Base-by-base conservation (phyloP, 345 rosid species). In the Camelina laxa region DNA sequence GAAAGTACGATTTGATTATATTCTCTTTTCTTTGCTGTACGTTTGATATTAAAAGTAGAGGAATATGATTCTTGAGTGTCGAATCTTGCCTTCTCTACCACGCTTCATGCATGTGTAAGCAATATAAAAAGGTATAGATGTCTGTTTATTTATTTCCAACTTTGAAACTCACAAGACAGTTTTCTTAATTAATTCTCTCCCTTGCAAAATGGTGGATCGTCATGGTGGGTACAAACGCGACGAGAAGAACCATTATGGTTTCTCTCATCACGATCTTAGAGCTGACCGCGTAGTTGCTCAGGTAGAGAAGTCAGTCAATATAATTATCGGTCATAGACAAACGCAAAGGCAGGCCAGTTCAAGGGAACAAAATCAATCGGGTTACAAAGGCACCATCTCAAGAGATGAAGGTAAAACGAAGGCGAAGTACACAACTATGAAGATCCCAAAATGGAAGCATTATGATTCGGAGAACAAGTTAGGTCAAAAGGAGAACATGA, bases 31-130 rank as follows among this genome's bases (percentile, higher is more conserved):
- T 31, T 66, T 13, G 48, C n/a, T 51, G 27, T 19, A 20, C 56
- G 56, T 19, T 12, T 14, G 15, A 35, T 42, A 65, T 17, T 35
- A 35, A 19, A 35, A 67, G 60, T 51, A 44, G 49, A 53, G 9
- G 60, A 67, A 67, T 67, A 67, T 20, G 72, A 53, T 67, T 67
- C 72, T 67, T 66, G 60, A 16, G 59, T 66, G 19, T 66, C 20
- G 58, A 66, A 66, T 50, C 17, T 66, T 49, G 17, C 58, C 19
- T 65, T 31, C 59, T 50, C 59, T 66, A 50, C 30, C 35, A 51
- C 20, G 49, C 22, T 53, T 67, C 9, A 35, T 51, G 24, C 30
- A 27, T 51, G 48, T 67, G n/a, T 51, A 53, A 20, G 22, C 60
- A 67, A 16, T 19, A 48, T 33, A 30, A 31, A 48, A 17, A 5